Evolutionary conservation across 345 rosid species (phyloP), one percentile per base, ranked within the genome.

Genomic region (Salix caprea): DNA sequence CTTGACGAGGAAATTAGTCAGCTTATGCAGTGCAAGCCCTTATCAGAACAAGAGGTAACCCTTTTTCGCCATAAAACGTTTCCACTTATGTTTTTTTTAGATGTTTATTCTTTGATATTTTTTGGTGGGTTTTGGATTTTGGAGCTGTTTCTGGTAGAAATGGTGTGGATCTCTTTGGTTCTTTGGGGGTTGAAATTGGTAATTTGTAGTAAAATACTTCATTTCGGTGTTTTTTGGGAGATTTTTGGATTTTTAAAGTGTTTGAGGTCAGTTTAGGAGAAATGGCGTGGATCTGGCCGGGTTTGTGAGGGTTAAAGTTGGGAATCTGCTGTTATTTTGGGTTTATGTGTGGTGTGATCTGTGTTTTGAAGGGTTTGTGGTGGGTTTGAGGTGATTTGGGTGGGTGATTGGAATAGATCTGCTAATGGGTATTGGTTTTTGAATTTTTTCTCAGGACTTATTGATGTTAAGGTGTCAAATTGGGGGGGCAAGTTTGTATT

Each of bases 11-110:
- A 88, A 84, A 88, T 88, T 82, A 39, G 73, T 46, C 89, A 86
- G 84, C 88, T 88, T 52, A 85, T 86, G 86, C 89, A 88, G 87
- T 88, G 91, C 89, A 88, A 84, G 76, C 91, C 91, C 65, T 80
- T 88, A 28, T 86, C 89, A 6, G 89, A 88, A 65, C 87, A 83
- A 73, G 88, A 87, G 86, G 89, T 85, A 70, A 64, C 28, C 30
- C 34, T 37, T 14, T 52, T 7, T 60, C n/a, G 14, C 6, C 56
- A n/a, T 64, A 28, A 26, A 36, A 62, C 66, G 11, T 18, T 70
- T 34, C 23, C 10, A 5, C 50, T 74, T 78, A 4, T 21, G 24
- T 26, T 66, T 75, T 54, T 8, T 48, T 16, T 34, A 34, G 54
- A 16, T 42, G 32, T 26, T 12, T 13, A 1, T 66, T 4, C 58